A percentile compares a stretch with the other conserved stretches of the same genome.
Evolutionary conservation across 495 filamentous ascomycete species (phyloP).

Genomic region (Cenococcum geophilum): DNA sequence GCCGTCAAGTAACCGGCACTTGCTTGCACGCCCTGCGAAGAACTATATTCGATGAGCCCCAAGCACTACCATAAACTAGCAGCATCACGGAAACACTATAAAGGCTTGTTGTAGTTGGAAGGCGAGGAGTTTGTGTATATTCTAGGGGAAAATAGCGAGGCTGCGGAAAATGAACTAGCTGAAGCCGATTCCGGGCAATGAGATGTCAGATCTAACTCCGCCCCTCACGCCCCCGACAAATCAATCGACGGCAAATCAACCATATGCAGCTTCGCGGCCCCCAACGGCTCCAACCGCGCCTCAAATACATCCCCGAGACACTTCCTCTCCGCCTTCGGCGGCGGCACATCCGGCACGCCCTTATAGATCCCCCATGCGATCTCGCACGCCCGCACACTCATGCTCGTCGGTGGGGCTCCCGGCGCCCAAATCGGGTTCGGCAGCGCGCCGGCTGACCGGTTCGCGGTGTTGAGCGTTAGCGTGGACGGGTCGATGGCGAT

Average conservation of each 20-base stretch:
- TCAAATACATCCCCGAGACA: conserved; percentile 41
- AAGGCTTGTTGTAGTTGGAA: too few species aligned
- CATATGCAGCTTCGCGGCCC: conserved; percentile 54
- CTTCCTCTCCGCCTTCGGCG: conserved; percentile 35
- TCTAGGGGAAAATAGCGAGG: too few species aligned
- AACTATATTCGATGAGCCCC: too few species aligned
- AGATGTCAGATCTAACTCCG: too few species aligned
- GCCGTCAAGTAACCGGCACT: too few species aligned
- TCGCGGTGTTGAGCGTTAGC: conserved; percentile 34
- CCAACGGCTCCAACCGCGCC: conserved; percentile 51
- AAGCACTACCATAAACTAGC: too few species aligned
- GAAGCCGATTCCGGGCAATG: too few species aligned
- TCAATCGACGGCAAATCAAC: conserved; percentile 46
- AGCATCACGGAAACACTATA: too few species aligned
- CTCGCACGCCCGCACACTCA: conserved; percentile 48
- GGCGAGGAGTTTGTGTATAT: too few species aligned
- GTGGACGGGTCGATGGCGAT: conserved; percentile 47
- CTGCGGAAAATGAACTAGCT: too few species aligned
- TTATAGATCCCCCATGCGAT: conserved; percentile 48
- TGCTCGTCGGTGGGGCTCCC: conserved; percentile 44
- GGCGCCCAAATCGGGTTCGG: conserved; percentile 47
- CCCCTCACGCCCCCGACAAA: background rate
- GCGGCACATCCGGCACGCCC: conserved; percentile 46
- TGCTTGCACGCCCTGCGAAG: too few species aligned
- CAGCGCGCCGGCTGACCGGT: conserved; percentile 22